Base-by-base conservation (phyloP, 176 grass and related monocot species). In the Poa annua region DNA sequence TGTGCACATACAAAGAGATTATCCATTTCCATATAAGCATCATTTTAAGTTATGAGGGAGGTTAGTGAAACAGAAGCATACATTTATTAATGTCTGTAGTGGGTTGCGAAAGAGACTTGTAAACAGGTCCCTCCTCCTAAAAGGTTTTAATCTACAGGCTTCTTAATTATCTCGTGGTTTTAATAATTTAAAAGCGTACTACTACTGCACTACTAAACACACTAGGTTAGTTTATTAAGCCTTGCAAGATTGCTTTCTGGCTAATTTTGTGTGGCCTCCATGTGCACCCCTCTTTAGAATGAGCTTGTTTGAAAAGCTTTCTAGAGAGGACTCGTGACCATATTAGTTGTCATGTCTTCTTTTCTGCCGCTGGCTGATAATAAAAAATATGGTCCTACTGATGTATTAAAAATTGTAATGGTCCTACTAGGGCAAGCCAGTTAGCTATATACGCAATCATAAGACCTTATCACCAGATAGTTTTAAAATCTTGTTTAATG, bases 101-200 rank as follows among this genome's bases (percentile, higher is more conserved):
- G 29, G 48, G 3, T 26, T 36, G 78, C 19, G 85, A 82, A 38
- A 77, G 69, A 73, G 81, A 91, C 85, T 85, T 88, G 81, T 77
- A 76, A 81, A 91, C 79, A 60, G 49, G 89, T 71, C 54, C 68
- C 45, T 48, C 36, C 47, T 56, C 32, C 13, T 6, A 67, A 26
- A 56, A 41, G 38, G 19, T 59, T 77, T 65, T 36, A 7, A 41
- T 77, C n/a, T 19, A n/a, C 4, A 16, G 15, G 39, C 12, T 75
- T 71, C 35, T 70, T 25, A 72, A 36, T 80, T 76, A 39, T 79
- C 39, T 17, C 22, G 11, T 24, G 1, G 61, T 66, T 61, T 42
- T 51, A 38, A 15, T 79, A 35, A 13, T 74, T 19, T 35, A 15
- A 14, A 80, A 20, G 70, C 15, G 70, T 73, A 73, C 45, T 2